Percentiles rank a stretch among this genome's conserved stretches.
phyloP scores from a whole-genome alignment of 2,329 filamentous ascomycete genomes.

The Venturia pyrina region DNA sequence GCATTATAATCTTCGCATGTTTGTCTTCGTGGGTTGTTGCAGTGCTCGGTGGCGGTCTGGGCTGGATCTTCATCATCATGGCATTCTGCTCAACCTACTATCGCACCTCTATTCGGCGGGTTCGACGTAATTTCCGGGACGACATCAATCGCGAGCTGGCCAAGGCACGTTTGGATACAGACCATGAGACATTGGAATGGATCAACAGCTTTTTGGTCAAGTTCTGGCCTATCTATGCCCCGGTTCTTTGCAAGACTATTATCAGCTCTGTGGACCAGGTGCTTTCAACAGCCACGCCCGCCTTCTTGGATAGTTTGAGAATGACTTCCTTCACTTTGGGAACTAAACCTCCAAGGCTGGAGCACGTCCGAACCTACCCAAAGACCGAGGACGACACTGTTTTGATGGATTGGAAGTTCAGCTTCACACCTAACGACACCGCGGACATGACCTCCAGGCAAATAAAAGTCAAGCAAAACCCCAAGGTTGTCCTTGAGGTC shows the following conservation, averaged over 20 bases:
- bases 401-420: conserved; percentile 99
- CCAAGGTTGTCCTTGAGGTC: conserved; percentile 91
- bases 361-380: conserved; percentile 97
- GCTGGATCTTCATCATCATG: conserved; percentile 91
- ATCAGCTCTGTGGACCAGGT: conserved; percentile 94
- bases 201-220: conserved; percentile 98
- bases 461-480: conserved; percentile 91
- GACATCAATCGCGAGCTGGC: conserved; percentile 84
- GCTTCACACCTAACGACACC: conserved; percentile 92
- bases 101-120: conserved; percentile 83
- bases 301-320: conserved; percentile 86
- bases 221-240: conserved; percentile 98
- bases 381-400: conserved; percentile 92
- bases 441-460: conserved; percentile 85
- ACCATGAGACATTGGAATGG: conserved; percentile 91
- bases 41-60: conserved; percentile 79
- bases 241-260: conserved; percentile 82
- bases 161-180: conserved; percentile 77
- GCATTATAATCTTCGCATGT: conserved; percentile 87
- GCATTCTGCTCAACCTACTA: conserved; percentile 90
- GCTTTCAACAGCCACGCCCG: conserved; percentile 79
- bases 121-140: conserved; percentile 91
- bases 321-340: conserved; percentile 91
- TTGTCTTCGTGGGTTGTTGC: conserved; percentile 84
- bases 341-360: conserved; percentile 88